A percentile compares a stretch with the other conserved stretches of the same genome.
Conservation (phyloP, 1,284 basidiomycete genomes). For the Bondarzewia mesenterica region DNA sequence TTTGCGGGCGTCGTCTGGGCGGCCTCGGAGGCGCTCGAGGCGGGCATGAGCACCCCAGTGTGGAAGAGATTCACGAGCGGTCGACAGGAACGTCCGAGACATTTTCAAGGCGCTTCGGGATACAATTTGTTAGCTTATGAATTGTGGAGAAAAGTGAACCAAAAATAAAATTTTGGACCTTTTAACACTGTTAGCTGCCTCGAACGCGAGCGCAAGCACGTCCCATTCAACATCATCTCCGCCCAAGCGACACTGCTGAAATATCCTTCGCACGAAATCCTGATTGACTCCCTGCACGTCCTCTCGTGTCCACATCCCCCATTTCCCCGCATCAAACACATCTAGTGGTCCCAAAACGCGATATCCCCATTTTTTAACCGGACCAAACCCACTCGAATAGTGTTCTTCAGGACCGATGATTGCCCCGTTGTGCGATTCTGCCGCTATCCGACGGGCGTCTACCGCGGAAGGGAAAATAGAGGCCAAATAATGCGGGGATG, state of each 20-base stretch:
- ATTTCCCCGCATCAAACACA: constrained; percentile 26
- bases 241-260: constrained; percentile 42
- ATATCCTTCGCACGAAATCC: constrained; percentile 44
- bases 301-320: constrained; percentile 41
- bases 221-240: constrained; percentile 57
- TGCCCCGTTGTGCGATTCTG: constrained; percentile 56
- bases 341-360: constrained; percentile 49
- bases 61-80: constrained; percentile 53
- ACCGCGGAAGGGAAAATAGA: constrained; percentile 40
- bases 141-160: constrained; percentile 7
- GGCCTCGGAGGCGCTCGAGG: constrained; percentile 68
- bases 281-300: constrained; percentile 41
- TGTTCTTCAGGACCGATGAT: constrained; percentile 57
- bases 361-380: constrained; percentile 56
- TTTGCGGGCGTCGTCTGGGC: constrained; percentile 69
- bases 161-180: constrained; percentile 31
- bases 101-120: constrained; percentile 56
- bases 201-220: constrained; percentile 55
- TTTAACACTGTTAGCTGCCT: constrained; percentile 54
- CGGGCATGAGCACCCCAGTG: constrained; percentile 82
- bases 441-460: constrained; percentile 22
- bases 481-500: constrained; percentile 33
- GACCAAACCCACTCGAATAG: constrained; percentile 54
- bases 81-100: constrained; percentile 65
- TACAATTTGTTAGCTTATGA: constrained; percentile 4